Evolutionary conservation across 2,329 filamentous ascomycete genomes (phyloP).

Genomic region (Penicillium sp.): DNA sequence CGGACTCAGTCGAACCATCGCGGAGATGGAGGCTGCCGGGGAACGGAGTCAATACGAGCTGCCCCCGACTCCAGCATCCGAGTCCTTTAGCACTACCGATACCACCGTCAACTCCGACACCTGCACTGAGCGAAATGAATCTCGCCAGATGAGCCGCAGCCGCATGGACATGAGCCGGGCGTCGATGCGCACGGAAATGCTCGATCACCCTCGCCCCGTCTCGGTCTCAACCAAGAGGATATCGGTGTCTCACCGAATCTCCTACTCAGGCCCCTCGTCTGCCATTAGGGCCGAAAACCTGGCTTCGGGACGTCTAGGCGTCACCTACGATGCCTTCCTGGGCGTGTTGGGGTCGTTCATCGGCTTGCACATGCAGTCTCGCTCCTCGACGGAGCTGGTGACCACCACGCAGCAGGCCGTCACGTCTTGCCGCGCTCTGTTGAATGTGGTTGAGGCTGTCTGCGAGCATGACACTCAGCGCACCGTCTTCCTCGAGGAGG

Average conservation of each 20-base stretch:
- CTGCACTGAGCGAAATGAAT: slow-evolving; percentile 36
- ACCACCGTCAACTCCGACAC: slow-evolving; percentile 26
- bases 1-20: slow-evolving; percentile 48
- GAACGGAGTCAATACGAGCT: slow-evolving; percentile 31
- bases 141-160: slow-evolving; percentile 38
- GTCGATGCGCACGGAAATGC: slow-evolving; percentile 25
- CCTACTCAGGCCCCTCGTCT: slow-evolving; percentile 70
- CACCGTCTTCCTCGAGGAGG: slow-evolving; percentile 67
- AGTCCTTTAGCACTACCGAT: slow-evolving; percentile 39
- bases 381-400: slow-evolving; percentile 81
- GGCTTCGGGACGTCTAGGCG: slow-evolving; percentile 79
- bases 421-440: slow-evolving; percentile 75
- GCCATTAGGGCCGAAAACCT: slow-evolving; percentile 70
- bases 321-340: slow-evolving; percentile 84
- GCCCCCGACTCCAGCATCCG: slow-evolving; percentile 44
- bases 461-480: slow-evolving; percentile 75
- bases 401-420: slow-evolving; percentile 83
- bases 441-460: slow-evolving; percentile 80
- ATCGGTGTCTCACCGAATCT: slow-evolving; percentile 73
- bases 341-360: slow-evolving; percentile 93
- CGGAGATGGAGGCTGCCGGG: slow-evolving; percentile 38
- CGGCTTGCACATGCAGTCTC: slow-evolving; percentile 89
- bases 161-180: slow-evolving; percentile 28
- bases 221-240: slow-evolving; percentile 51
- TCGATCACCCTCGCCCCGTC: slow-evolving; percentile 35